Evolutionary conservation across 441 rosid genomes (phyloP), one percentile per base, ranked within the genome.

Genomic region (Pelargonium citronellum): DNA sequence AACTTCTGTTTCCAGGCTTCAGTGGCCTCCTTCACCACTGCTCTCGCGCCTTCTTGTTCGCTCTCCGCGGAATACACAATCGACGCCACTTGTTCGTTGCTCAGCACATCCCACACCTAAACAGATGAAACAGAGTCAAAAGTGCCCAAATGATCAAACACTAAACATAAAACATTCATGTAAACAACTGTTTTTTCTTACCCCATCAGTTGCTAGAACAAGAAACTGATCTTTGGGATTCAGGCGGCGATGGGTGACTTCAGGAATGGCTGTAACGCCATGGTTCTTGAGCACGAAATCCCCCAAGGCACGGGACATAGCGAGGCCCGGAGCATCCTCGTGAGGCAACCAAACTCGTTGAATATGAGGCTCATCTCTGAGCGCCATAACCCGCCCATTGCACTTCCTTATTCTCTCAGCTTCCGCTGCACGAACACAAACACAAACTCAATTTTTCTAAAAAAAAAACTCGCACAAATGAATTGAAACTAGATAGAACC

Each of bases 231-330:
- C 91, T 1, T 76, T 57, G 3, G 85, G 53, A 69, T 85, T 79
- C 64, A 92, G 67, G 9, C 81, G 87, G 80, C 71, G 90, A 66
- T 67, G 61, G 65, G 89, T 85, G 75, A 92, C 72, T 1, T 92
- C 82, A 0, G 98, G 98, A 30, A 80, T 70, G 0, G 95, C 89
- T 39, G 87, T 90, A 7, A 90, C 71, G 58, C 98, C 96, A 7
- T 87, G 84, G 67, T 81, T 72, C 76, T 92, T 87, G 8, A 90
- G 91, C 10, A 86, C 60, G 62, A 84, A 90, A 70, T 90, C 94
- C 1, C 98, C 96, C 0, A 92, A 87, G 69, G 96, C 91, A 24
- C 98, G 79, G 11, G 98, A 85, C 95, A 92, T 91, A 65, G 98
- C 98, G 10, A 90, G 69, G 13, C 96, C 98, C 0, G 96, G 98